These are phyloP conservation scores for Rhexocercosporidium sp. DNA, from an alignment of 2,329 filamentous ascomycete species.

Conservation along the genomic window DNA sequence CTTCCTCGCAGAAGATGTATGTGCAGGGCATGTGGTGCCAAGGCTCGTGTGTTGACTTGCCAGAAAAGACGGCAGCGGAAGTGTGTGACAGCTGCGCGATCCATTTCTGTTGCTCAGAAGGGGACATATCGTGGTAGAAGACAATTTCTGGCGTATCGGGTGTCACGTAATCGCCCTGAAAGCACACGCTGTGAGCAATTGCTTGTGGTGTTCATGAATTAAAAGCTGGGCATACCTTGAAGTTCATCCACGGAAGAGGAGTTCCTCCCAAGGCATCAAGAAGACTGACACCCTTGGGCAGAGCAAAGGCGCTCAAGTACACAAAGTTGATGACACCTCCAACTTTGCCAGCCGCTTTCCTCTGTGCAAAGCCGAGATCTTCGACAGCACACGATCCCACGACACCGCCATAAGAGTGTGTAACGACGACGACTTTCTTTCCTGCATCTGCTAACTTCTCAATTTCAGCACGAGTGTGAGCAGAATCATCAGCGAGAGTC, in stretches of 20 bases:
- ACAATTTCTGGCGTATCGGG: not conserved
- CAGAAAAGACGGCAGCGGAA: not conserved
- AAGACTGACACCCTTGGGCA: slow-evolving; percentile 13
- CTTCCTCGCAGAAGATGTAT: not conserved
- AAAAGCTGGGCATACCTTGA: too few relatives aligned
- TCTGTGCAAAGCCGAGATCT: slow-evolving; percentile 13
- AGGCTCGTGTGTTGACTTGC: slow-evolving; percentile 9
- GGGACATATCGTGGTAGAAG: slow-evolving; percentile 4
- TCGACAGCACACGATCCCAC: slow-evolving; percentile 28
- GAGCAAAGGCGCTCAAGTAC: slow-evolving; percentile 22
- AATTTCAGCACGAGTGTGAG: slow-evolving; percentile 1
- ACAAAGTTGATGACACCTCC: slow-evolving; percentile 23
- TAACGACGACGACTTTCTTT: slow-evolving; percentile 45
- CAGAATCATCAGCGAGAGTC: slow-evolving; percentile 16
- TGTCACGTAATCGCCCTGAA: slow-evolving; percentile 1
- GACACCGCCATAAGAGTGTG: slow-evolving; percentile 47
- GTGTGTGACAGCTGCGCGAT: slow-evolving; percentile 1
- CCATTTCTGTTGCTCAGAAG: slow-evolving; percentile 1
- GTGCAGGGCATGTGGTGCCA: slow-evolving; percentile 4
- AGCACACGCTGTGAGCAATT: not conserved
- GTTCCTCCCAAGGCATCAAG: not conserved
- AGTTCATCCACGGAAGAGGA: not conserved
- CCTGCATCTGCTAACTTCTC: slow-evolving; percentile 43
- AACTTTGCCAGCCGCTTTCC: slow-evolving; percentile 12
- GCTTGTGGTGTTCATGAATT: too few relatives aligned